These are phyloP conservation scores for Stephania japonica DNA, from an alignment of 164 flowering plant genomes.

Conservation along the genomic window DNA sequence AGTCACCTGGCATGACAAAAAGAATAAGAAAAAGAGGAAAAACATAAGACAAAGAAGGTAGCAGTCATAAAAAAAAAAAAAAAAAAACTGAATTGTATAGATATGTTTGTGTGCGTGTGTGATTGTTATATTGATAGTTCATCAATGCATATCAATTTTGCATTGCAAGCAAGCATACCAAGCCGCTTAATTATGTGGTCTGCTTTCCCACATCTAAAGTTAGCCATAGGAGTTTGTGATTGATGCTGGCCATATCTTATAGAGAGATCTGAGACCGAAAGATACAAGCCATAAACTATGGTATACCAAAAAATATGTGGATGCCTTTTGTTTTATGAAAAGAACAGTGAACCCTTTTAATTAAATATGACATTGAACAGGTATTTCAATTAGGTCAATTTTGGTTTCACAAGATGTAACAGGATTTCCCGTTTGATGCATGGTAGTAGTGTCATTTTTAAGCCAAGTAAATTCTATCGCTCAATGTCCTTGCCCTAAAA, in stretches of 20 bases:
- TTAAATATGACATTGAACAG: not conserved
- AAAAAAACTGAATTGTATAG: not conserved
- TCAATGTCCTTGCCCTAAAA: no score
- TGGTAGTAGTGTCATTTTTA: no score
- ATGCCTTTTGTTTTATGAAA: no score
- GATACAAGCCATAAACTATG: not conserved
- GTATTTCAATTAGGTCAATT: not conserved
- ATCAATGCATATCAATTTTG: not conserved
- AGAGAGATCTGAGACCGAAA: not conserved
- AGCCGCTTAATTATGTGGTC: not conserved
- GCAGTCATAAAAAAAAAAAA: not conserved
- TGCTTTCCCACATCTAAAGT: not conserved
- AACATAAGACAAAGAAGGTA: not conserved
- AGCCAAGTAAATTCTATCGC: no score
- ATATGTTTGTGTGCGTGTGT: not conserved
- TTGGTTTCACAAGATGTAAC: no score
- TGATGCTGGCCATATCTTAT: not conserved
- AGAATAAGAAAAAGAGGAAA: slow-evolving; percentile 1
- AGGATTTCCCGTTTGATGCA: no score
- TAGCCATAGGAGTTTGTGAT: not conserved
- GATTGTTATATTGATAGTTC: not conserved
- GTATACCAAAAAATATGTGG: no score
- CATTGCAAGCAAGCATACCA: not conserved
- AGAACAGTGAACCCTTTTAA: not conserved
- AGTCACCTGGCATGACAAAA: slow-evolving; percentile 43